Evolutionary conservation across 768 basidiomycete genomes (phyloP), one percentile per base, ranked within the genome.

Genomic region (Podaxis carcinomalis): DNA sequence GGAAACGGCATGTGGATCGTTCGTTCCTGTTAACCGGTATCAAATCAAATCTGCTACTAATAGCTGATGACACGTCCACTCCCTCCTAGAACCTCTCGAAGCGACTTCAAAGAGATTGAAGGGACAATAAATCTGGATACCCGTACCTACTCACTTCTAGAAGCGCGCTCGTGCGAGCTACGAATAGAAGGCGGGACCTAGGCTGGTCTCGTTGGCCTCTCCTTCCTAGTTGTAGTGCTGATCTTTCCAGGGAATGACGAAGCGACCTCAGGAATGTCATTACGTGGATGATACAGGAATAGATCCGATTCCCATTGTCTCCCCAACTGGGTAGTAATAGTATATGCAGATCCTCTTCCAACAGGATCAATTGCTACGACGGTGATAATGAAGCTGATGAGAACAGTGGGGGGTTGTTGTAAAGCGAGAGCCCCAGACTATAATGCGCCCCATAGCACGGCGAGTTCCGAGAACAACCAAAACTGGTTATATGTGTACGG

Each of bases 181-280:
- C 35, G 37, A 50, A 35, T 50, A 37, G 57, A 58, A 50, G 49
- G 5, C 16, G 36, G 14, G 36, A 21, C 35, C 35, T 58, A 4
- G 19, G 19, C 9, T 7, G n/a, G 10, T 32, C 32, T 53, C 51
- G 32, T 44, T 19, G 16, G n/a, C 6, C 5, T 16, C 16, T 16
- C 42, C 40, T 47, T 42, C 16, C 35, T 36, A 35, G 19, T 51
- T 58, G 46, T 37, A 16, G 56, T 57, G 46, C 37, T 39, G 32
- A 21, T 37, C 51, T 58, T 50, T 27, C 44, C 7, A 16, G 32
- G 56, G 10, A 35, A 0, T 5, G 32, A 16, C 46, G 56, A 57
- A 57, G 42, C 28, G 39, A 23, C 36, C 47, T 50, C 57, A 51
- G 57, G 57, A 49, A 37, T 57, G 57, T 50, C 57, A 58, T 58